Percentiles rank a stretch among this genome's conserved stretches.
phyloP scores from a whole-genome alignment of 768 basidiomycete species.

The Pleurotus platypus region DNA sequence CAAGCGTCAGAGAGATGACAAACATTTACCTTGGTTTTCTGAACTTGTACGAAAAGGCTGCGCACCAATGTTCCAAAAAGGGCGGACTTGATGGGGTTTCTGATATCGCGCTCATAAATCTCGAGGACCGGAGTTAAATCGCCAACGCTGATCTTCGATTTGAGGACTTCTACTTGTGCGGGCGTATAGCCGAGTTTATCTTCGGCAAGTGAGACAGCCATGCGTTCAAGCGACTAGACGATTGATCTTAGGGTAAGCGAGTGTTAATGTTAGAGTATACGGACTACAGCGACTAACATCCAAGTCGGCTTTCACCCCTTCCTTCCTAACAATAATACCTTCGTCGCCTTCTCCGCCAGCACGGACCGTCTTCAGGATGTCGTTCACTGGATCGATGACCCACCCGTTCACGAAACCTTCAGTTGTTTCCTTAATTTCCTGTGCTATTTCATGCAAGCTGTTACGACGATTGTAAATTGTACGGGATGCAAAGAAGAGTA shows the following conservation, averaged over 20 bases:
- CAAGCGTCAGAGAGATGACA: neutral
- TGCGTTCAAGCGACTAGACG: slow-evolving; percentile 81
- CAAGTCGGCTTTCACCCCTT: slow-evolving; percentile 83
- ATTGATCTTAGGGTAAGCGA: neutral
- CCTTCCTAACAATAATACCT: slow-evolving; percentile 70
- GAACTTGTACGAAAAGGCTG: slow-evolving; percentile 86
- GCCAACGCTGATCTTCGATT: slow-evolving; percentile 65
- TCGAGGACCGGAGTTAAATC: slow-evolving; percentile 85
- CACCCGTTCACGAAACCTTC: slow-evolving; percentile 76
- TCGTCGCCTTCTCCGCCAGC: slow-evolving; percentile 64
- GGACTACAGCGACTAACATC: slow-evolving; percentile 45
- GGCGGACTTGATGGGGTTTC: slow-evolving; percentile 78
- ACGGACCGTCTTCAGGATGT: slow-evolving; percentile 79
- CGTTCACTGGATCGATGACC: slow-evolving; percentile 83
- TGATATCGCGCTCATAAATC: slow-evolving; percentile 91
- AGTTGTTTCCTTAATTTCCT: slow-evolving; percentile 63
- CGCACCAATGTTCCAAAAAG: slow-evolving; percentile 78
- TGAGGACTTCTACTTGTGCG: slow-evolving; percentile 62
- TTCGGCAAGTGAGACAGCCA: slow-evolving; percentile 81
- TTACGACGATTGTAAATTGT: slow-evolving; percentile 56
- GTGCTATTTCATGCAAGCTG: slow-evolving; percentile 49
- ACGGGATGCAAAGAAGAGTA: slow-evolving; percentile 48
- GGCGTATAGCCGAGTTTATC: slow-evolving; percentile 72
- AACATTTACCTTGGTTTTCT: slow-evolving; percentile 80
- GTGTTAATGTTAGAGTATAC: neutral